Percentiles rank a stretch among this genome's conserved stretches.
Conservation (phyloP, 305 asterid species). For the Fraxinus paxiana region DNA sequence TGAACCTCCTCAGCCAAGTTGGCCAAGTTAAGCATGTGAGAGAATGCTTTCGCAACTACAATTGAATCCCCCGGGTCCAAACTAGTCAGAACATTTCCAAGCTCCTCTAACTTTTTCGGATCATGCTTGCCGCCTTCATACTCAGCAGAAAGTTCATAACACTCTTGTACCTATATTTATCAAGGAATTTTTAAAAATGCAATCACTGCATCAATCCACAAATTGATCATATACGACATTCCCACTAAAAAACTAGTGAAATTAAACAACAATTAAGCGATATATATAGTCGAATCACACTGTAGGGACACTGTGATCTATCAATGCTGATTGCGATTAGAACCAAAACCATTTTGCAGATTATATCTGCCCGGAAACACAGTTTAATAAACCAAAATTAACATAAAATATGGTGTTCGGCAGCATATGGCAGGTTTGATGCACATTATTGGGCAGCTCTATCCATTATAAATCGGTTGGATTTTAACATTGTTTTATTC, state of each 20-base stretch:
- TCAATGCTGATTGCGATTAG: not conserved
- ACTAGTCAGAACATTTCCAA: conserved; percentile 44
- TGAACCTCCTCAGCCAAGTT: conserved; percentile 61
- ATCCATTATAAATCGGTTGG: not conserved
- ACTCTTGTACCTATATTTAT: conserved; percentile 39
- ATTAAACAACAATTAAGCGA: not conserved
- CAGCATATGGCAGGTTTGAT: not conserved
- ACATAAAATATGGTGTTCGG: not conserved
- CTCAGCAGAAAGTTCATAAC: conserved; percentile 54
- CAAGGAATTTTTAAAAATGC: not conserved
- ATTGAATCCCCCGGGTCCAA: conserved; percentile 58
- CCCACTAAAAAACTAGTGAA: not conserved
- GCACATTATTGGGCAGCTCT: not conserved
- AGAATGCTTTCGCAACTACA: conserved; percentile 48
- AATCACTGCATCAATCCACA: not conserved
- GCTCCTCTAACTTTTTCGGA: conserved; percentile 44
- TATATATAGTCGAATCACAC: not conserved
- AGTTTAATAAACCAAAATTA: not conserved
- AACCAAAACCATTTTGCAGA: not conserved
- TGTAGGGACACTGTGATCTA: not conserved
- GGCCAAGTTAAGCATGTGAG: conserved; percentile 56
- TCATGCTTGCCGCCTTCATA: conserved; percentile 43
- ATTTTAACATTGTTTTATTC: not conserved
- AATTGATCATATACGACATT: not conserved
- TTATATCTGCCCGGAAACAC: not conserved